Evolutionary conservation across 176 grass and related monocot species (phyloP), one percentile per base, ranked within the genome.

Genomic region (Elymus sibiricus): DNA sequence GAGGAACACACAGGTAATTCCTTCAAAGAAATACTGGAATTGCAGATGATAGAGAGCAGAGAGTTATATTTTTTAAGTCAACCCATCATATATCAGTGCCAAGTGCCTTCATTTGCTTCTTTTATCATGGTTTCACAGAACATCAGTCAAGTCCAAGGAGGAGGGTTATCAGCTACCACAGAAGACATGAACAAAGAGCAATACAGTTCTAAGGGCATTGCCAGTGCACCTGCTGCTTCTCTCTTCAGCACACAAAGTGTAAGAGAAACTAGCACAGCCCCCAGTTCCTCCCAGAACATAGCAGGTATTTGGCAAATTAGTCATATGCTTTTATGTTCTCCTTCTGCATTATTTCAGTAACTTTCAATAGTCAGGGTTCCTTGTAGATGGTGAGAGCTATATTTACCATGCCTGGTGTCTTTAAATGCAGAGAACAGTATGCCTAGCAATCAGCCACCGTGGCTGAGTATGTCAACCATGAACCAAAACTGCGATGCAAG

Each of bases 1-100:
- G 93, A 95, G 89, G 92, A 95, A 89, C 76, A 82, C 90, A 71
- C 74, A 89, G 95, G 93, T 98, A 84, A 85, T 81, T 64, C 46
- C 6, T 62, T 60, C 9, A 75, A 31, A 86, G n/a, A 21, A 64
- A 27, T 55, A 61, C 29, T 22, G 46, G 17, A 51, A 5, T 51
- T 27, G 46, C 9, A 84, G 0, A 83, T 4, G 9, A 35, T 17
- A 65, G 9, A 19, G 12, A 55, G 47, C 17, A 58, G 7, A 17
- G 8, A 61, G 28, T 31, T 78, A 61, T 28, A 58, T 7, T 35
- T 76, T 32, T 76, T 5, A 76, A 53, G 16, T 9, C 2, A 76
- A 32, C 19, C 12, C 53, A 28, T 56, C 55, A 24, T 66, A 60
- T 19, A 31, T 79, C 76, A 64, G 70, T 55, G 68, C 31, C 51